These are phyloP conservation scores for Pestalotiopsis sp. DNA, from an alignment of 2,329 filamentous ascomycete genomes.

Conservation along the genomic window DNA sequence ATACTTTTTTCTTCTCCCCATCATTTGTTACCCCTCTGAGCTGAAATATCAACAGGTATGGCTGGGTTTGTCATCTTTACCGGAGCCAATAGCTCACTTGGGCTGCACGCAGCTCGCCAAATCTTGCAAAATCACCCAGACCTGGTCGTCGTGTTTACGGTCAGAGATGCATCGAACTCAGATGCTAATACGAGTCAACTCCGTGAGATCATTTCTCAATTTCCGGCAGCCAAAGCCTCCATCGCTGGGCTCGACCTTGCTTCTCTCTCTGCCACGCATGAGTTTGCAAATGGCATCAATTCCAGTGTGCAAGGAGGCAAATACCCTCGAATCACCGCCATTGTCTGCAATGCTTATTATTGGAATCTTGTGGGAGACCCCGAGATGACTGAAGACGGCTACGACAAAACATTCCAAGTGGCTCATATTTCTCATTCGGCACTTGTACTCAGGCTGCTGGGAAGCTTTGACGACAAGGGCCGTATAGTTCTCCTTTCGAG, in stretches of 20 bases:
- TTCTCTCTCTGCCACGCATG: not conserved
- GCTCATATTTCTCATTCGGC: not conserved
- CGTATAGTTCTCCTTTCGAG: not conserved
- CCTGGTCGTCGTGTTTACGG: not conserved
- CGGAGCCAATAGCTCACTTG: not conserved
- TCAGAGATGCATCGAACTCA: not conserved
- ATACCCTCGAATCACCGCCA: not conserved
- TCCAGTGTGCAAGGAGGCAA: not conserved
- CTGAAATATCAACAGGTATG: not conserved
- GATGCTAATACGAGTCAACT: not conserved
- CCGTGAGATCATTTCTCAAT: not conserved
- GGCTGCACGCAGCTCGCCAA: not conserved
- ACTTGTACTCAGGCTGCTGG: not conserved
- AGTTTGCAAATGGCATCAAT: not conserved
- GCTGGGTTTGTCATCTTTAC: not conserved
- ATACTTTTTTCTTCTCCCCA: too few species aligned
- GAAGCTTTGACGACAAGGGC: not conserved
- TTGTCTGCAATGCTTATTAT: not conserved
- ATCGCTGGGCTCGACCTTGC: not conserved
- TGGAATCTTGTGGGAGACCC: not conserved
- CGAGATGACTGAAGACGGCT: not conserved
- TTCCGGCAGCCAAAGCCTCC: not conserved
- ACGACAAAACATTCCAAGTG: conserved; percentile 2
- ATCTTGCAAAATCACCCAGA: not conserved
- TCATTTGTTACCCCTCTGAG: too few species aligned